Percentiles rank a stretch among this genome's conserved stretches.
Evolutionary conservation across 1,284 basidiomycete genomes (phyloP).

Genomic region (Marasmius fiardii): DNA sequence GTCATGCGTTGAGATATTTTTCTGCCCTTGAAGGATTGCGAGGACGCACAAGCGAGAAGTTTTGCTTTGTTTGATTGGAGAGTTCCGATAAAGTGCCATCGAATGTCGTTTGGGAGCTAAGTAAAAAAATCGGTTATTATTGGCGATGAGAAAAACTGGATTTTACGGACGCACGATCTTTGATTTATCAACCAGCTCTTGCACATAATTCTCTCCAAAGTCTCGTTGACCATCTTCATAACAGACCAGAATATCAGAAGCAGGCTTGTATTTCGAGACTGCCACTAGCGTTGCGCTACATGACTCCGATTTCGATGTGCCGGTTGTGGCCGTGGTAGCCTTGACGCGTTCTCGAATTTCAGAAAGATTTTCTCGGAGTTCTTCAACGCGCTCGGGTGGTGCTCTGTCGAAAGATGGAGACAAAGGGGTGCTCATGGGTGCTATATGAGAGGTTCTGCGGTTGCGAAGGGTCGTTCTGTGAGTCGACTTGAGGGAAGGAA

Average conservation of each 20-base stretch:
- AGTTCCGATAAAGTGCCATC: conserved; percentile 97
- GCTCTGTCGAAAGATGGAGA: neutral
- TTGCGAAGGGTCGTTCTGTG: neutral
- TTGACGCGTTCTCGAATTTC: conserved; percentile 4
- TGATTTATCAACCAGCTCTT: conserved; percentile 92
- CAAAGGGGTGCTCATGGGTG: neutral
- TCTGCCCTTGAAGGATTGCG: conserved; percentile 8
- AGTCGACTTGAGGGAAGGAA: neutral
- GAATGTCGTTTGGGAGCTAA: conserved; percentile 80
- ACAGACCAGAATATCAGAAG: conserved; percentile 82
- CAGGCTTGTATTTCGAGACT: conserved; percentile 94
- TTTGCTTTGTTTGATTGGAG: conserved; percentile 97
- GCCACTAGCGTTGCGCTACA: conserved; percentile 60
- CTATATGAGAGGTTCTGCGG: neutral
- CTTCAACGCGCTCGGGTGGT: neutral
- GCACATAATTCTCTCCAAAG: conserved; percentile 98
- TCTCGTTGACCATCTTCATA: conserved; percentile 81
- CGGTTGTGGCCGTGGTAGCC: too few species aligned
- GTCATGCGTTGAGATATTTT: conserved; percentile 5
- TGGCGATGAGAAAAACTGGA: too few species aligned
- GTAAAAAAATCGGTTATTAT: too few species aligned
- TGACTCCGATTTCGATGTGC: too few species aligned
- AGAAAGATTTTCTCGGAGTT: neutral
- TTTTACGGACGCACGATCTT: conserved; percentile 44
- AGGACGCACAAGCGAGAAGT: conserved; percentile 78